Evolutionary conservation across 2,329 filamentous ascomycete species (phyloP).

Genomic region (Esteya vermicola): DNA sequence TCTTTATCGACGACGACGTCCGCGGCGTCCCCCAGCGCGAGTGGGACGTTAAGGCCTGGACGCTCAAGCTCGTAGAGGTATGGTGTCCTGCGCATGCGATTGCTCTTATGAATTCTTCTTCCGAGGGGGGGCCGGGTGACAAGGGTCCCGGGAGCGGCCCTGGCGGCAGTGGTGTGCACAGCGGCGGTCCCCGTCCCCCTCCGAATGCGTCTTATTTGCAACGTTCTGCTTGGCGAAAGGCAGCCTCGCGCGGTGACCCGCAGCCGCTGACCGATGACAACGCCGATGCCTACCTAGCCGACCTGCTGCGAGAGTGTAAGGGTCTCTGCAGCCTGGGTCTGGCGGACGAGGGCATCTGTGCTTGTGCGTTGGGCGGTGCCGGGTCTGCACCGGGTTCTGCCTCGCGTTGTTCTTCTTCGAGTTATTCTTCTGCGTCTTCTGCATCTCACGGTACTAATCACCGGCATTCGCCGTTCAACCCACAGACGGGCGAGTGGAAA

Average conservation of each 20-base stretch:
- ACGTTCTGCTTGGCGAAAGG: conserved; percentile 29
- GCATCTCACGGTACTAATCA: conserved; percentile 22
- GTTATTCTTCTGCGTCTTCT: conserved; percentile 10
- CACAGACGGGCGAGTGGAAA: conserved; percentile 36
- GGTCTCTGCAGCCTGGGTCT: conserved; percentile 44
- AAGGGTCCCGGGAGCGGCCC: no score
- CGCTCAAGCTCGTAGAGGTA: conserved; percentile 82
- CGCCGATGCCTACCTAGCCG: conserved; percentile 48
- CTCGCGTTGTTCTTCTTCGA: conserved; percentile 7
- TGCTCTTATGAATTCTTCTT: conserved; percentile 25
- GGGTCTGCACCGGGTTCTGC: conserved; percentile 8
- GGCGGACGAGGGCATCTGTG: conserved; percentile 24
- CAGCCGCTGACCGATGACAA: conserved; percentile 47
- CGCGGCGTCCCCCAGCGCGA: conserved; percentile 84
- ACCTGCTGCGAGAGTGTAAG: conserved; percentile 51
- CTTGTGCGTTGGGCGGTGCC: conserved; percentile 13
- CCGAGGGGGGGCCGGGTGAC: conserved; percentile 14
- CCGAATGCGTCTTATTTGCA: conserved; percentile 31
- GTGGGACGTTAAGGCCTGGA: conserved; percentile 99
- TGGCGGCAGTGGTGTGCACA: neutral
- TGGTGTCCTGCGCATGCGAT: conserved; percentile 58
- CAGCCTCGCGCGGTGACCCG: conserved; percentile 27
- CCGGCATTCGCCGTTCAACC: conserved; percentile 14
- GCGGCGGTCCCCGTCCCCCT: conserved; percentile 22
- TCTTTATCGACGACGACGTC: conserved; percentile 95